Conservation (phyloP, 331 rosid genomes). For the Malus hybrid region DNA sequence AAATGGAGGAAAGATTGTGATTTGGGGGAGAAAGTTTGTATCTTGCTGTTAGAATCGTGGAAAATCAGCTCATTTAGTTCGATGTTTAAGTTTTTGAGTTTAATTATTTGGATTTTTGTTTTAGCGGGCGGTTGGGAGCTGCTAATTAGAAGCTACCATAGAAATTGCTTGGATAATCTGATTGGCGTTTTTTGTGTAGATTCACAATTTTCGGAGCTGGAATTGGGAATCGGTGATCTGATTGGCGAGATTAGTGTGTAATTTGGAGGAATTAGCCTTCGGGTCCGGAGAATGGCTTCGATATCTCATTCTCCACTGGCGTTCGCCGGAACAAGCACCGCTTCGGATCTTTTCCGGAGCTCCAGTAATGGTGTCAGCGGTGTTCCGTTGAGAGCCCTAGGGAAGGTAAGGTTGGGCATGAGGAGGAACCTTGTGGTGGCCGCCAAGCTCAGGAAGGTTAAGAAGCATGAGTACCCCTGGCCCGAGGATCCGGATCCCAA, state of each 20-base stretch:
- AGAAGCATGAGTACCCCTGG: slow-evolving; percentile 85
- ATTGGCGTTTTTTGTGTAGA: not conserved
- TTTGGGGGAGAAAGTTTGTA: not conserved
- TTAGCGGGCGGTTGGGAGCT: not conserved
- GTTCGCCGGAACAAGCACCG: slow-evolving; percentile 34
- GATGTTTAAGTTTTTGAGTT: not conserved
- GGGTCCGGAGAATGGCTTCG: slow-evolving; percentile 54
- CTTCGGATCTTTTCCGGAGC: slow-evolving; percentile 84
- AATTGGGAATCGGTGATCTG: slow-evolving; percentile 17
- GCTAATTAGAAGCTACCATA: not conserved
- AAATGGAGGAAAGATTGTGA: not conserved
- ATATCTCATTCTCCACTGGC: slow-evolving; percentile 46
- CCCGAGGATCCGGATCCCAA: slow-evolving; percentile 72
- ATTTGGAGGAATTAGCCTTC: slow-evolving; percentile 5
- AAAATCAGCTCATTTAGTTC: not conserved
- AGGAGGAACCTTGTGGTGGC: slow-evolving; percentile 43
- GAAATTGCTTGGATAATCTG: not conserved
- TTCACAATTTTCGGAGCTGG: slow-evolving; percentile 16
- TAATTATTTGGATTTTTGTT: not conserved
- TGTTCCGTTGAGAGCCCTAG: slow-evolving; percentile 63
- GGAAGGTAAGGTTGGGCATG: slow-evolving; percentile 37
- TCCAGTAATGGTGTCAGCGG: slow-evolving; percentile 59
- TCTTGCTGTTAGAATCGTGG: not conserved
- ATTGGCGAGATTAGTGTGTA: slow-evolving; percentile 35
- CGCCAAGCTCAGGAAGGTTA: slow-evolving; percentile 62